These are phyloP conservation scores for Candolleomyces efflorescens DNA, from an alignment of 768 basidiomycete genomes.

Conservation along the genomic window DNA sequence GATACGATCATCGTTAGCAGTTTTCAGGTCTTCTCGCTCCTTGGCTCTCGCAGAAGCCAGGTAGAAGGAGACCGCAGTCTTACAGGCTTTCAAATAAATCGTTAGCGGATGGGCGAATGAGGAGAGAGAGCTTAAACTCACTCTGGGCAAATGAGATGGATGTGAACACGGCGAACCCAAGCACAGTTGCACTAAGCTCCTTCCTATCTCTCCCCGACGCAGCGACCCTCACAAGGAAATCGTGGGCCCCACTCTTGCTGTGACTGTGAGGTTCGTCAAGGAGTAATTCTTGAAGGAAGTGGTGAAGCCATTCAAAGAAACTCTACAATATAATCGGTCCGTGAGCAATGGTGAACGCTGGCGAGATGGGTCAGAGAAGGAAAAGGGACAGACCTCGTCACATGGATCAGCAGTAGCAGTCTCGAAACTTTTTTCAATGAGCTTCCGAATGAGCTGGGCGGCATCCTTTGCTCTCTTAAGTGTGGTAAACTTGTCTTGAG, in stretches of 20 bases:
- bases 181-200: neutral
- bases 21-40: neutral
- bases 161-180: neutral
- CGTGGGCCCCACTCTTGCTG: neutral
- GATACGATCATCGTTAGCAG: too few relatives aligned
- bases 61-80: neutral
- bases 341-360: too few relatives aligned
- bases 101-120: neutral
- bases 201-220: neutral
- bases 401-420: neutral
- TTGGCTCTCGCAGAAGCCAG: neutral
- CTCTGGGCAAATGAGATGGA: neutral
- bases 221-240: neutral
- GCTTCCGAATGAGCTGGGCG: neutral
- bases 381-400: neutral
- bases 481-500: neutral
- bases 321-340: too few relatives aligned
- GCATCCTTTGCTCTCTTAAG: neutral
- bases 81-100: neutral
- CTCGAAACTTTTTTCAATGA: neutral
- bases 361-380: too few relatives aligned
- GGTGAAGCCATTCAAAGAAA: neutral
- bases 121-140: neutral
- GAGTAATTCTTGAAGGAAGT: neutral
- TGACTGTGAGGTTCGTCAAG: neutral